Conservation (phyloP, 176 grass and related monocot species). For the Rhynchospora pubera region DNA sequence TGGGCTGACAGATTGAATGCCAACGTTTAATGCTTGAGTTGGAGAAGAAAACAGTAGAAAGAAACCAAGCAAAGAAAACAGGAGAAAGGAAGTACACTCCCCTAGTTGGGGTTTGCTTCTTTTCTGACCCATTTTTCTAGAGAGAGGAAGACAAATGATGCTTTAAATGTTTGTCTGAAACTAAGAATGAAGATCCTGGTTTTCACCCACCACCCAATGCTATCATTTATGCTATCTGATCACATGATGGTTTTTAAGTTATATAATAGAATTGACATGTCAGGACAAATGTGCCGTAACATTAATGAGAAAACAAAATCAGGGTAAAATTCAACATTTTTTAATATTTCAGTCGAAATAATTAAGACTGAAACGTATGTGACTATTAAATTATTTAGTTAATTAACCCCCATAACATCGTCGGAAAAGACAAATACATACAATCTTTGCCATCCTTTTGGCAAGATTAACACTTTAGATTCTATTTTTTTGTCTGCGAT, state of each 20-base stretch:
- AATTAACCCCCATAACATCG: background rate
- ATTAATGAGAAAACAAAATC: no score
- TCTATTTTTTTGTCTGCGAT: background rate
- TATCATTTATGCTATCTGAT: conserved; percentile 1
- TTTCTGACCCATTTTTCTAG: background rate
- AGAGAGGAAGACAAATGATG: background rate
- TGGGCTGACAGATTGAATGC: conserved; percentile 38
- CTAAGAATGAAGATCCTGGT: background rate
- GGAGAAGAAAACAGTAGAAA: conserved; percentile 18
- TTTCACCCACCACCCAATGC: conserved; percentile 10
- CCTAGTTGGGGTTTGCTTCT: background rate
- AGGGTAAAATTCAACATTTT: no score
- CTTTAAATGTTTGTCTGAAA: background rate
- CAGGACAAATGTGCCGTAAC: background rate
- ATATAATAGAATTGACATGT: background rate
- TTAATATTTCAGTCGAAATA: no score
- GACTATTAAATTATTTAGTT: background rate
- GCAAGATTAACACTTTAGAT: background rate
- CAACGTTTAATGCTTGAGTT: conserved; percentile 53
- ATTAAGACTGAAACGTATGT: no score
- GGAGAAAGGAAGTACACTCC: background rate
- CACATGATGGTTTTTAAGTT: conserved; percentile 1
- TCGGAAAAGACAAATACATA: background rate
- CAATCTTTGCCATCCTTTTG: background rate
- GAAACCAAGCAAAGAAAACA: conserved; percentile 3